A percentile compares a stretch with the other conserved stretches of the same genome.
Conservation (phyloP, 1,284 basidiomycete species). For the Phylloporus sp. region DNA sequence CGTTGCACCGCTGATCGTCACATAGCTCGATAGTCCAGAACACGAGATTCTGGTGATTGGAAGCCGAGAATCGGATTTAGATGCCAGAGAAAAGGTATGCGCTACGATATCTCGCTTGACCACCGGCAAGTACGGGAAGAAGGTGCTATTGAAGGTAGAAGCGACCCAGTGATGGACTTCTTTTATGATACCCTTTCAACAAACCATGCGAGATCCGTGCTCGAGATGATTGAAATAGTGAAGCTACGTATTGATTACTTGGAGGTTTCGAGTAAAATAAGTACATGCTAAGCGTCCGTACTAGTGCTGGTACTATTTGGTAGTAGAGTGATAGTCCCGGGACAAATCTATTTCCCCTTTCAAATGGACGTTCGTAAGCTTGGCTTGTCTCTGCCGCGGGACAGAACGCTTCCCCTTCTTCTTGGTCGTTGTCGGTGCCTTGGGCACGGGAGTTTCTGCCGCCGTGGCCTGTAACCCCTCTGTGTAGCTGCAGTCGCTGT, state of each 20-base stretch:
- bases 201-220: neutral
- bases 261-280: neutral
- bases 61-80: conserved; percentile 52
- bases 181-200: neutral
- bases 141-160: conserved; percentile 66
- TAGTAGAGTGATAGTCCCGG: conserved; percentile 59
- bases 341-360: conserved; percentile 84
- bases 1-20: neutral
- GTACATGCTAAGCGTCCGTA: neutral
- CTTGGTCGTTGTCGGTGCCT: conserved; percentile 55
- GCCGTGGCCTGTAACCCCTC: conserved; percentile 81
- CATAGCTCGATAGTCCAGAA: conserved; percentile 65
- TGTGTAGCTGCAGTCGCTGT: conserved; percentile 28
- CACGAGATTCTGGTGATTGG: conserved; percentile 67
- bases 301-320: conserved; percentile 17
- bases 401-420: conserved; percentile 85
- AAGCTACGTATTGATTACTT: neutral
- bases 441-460: conserved; percentile 56
- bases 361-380: conserved; percentile 88
- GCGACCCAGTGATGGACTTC: conserved; percentile 22
- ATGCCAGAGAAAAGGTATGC: conserved; percentile 52
- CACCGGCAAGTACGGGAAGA: conserved; percentile 67
- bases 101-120: conserved; percentile 52
- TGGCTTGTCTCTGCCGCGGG: conserved; percentile 73
- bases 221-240: neutral